Conservation (phyloP, 2,329 filamentous ascomycete species). For the Hymenoscyphus albidus region DNA sequence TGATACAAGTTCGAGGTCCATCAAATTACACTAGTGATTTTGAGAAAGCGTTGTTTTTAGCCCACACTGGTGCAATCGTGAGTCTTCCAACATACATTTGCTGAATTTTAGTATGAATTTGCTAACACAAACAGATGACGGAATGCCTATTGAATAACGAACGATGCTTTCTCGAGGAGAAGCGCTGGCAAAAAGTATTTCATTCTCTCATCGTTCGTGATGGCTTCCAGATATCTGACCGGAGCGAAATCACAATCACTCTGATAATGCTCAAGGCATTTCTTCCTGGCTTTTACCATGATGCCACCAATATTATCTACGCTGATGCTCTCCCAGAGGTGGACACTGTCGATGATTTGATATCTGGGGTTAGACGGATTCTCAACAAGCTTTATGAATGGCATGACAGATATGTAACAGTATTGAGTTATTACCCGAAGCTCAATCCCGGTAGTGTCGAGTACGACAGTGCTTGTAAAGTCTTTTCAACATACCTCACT, state of each 20-base stretch:
- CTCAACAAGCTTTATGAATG: conserved; percentile 20
- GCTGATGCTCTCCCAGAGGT: neutral
- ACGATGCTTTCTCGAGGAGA: conserved; percentile 26
- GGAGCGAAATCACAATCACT: conserved; percentile 24
- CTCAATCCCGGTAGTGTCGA: conserved; percentile 18
- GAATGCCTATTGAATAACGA: conserved; percentile 26
- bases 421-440: conserved; percentile 6
- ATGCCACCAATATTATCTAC: conserved; percentile 26
- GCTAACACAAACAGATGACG: conserved; percentile 22
- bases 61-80: conserved; percentile 36
- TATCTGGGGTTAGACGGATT: conserved; percentile 13
- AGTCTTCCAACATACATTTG: neutral
- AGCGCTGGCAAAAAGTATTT: conserved; percentile 24
- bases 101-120: neutral
- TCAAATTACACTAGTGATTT: conserved; percentile 35
- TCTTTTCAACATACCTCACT: conserved; percentile 26
- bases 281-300: conserved; percentile 33
- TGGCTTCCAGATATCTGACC: conserved; percentile 20
- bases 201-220: conserved; percentile 21
- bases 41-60: conserved; percentile 37
- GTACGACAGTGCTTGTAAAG: conserved; percentile 25
- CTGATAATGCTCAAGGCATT: conserved; percentile 27
- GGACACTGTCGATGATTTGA: conserved; percentile 10
- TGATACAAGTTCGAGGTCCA: conserved; percentile 35
- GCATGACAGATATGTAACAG: conserved; percentile 13